Base-by-base conservation (phyloP, 495 filamentous ascomycete genomes). In the Bathelium albidoporum region DNA sequence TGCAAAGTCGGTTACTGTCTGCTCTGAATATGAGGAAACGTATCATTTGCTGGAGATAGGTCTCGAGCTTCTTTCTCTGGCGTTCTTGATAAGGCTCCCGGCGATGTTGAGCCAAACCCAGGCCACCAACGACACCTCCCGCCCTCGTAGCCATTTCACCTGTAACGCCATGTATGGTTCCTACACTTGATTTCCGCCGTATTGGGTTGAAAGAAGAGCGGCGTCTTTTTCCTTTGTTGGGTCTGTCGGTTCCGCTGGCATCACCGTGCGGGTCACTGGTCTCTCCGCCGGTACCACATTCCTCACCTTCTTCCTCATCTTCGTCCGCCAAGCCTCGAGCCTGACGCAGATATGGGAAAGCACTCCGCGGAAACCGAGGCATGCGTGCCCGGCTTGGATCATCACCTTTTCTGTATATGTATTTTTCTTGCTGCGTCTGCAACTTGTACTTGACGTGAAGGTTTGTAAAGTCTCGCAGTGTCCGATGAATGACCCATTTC, bases 1-100 rank as follows among this genome's bases (percentile, higher is more conserved):
- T 93, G 77, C 94, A 99, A 14, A 99, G 78, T 14, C 94, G 85
- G 70, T 96, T 99, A 74, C 91, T 96, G 69, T 97, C 95, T 18
- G 94, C 84, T 52, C 94, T 84, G 76, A 99, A 97, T 68, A 97
- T 97, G 68, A 97, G 82, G 80, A 89, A 95, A 22, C 88, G 82
- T 28, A 96, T 95, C 85, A 97, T 87, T 68, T 92, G 87, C 68
- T 93, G 89, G n/a, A 99, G 78, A 72, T 99, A 99, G 36, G 82
- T 82, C 71, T 97, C 94, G 12, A 99, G 78, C 68, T 90, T 91
- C 73, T 85, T 87, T 59, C 93, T 83, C 72, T 97, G 91, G 59
- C 85, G 83, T 71, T 86, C 84, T 7, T 80, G 76, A 65, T 85
- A 87, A 11, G 75, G 79, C 58, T 86, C 68, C 73, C n/a, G 70